Base-by-base conservation (phyloP, 106 monocot genomes). In the Apostasia ramifera region DNA sequence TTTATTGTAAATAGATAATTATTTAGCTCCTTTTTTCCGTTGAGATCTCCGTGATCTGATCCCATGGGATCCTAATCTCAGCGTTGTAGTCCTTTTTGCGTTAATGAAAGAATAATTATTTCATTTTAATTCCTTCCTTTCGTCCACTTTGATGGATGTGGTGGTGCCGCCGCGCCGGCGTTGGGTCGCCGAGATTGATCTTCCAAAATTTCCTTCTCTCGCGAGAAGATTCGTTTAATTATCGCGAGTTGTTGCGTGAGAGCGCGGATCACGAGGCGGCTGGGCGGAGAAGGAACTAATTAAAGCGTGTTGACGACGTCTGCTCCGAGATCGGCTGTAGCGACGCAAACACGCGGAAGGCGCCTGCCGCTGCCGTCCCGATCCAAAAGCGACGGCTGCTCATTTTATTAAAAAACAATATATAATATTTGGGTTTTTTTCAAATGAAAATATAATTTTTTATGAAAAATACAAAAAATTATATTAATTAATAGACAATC, bases 221-320 rank as follows among this genome's bases (percentile, higher is more conserved):
- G 59, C 59, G 59, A 26, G 26, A 26, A 26, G 26, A 59, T 40
- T 39, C 40, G 59, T 8, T 59, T 8, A 40, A 8, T 8, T 8
- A 59, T 59, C 59, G 0, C 59, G 59, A 59, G 6, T 8, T 39
- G 59, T 3, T 59, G 55, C 2, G 61, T 44, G 13, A 8, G 44
- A 62, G 62, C 44, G 9, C 44, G 42, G 44, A 44, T 62, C 44
- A 44, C 13, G 62, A 62, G 44, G 44, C 44, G 5, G 62, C 43
- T 44, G 11, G 62, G 62, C 57, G 68, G 14, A 40, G 8, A 44
- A 56, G 69, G 42, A 55, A 26, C 26, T 26, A 26, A 26, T 26
- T 0, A 41, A 70, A 46, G 69, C 69, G 69, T 70, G 55, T 70
- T 42, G 52, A 53, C 68, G 55, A 70, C 69, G 55, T 57, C 69